A percentile compares a stretch with the other conserved stretches of the same genome.
phyloP scores from a whole-genome alignment of 176 grass and related monocot genomes.

The Elymus sibiricus region DNA sequence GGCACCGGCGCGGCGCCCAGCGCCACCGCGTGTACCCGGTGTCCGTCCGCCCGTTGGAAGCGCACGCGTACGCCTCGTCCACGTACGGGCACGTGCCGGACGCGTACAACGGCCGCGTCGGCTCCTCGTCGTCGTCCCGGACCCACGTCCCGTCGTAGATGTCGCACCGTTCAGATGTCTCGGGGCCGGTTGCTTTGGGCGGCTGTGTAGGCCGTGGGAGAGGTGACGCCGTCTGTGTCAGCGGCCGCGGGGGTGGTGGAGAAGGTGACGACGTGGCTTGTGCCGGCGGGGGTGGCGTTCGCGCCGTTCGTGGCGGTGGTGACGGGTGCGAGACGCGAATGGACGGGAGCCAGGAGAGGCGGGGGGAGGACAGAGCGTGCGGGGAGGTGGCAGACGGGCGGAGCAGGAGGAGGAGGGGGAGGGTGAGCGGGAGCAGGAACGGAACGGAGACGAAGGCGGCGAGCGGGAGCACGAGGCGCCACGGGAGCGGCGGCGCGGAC shows the following conservation, averaged over 20 bases:
- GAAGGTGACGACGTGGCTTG: neutral
- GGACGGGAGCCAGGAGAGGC: slow-evolving; percentile 32
- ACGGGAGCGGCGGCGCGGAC: slow-evolving; percentile 19
- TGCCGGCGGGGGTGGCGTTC: neutral
- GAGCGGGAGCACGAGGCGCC: slow-evolving; percentile 30
- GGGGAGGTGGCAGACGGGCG: slow-evolving; percentile 2
- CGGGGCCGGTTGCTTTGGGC: neutral
- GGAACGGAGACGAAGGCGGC: slow-evolving; percentile 46
- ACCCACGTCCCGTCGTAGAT: slow-evolving; percentile 82
- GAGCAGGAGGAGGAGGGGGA: slow-evolving; percentile 27
- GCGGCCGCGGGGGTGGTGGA: neutral
- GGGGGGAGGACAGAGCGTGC: slow-evolving; percentile 5
- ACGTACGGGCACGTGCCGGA: slow-evolving; percentile 81
- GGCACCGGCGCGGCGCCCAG: slow-evolving; percentile 70
- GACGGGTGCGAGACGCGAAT: neutral
- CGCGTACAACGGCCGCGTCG: slow-evolving; percentile 56
- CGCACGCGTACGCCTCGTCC: slow-evolving; percentile 86
- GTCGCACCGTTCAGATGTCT: slow-evolving; percentile 38
- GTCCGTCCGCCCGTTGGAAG: slow-evolving; percentile 66
- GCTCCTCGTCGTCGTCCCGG: slow-evolving; percentile 38
- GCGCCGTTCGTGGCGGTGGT: neutral
- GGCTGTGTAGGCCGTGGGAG: neutral
- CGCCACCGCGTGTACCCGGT: slow-evolving; percentile 68
- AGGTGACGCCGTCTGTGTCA: neutral
- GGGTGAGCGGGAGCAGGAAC: slow-evolving; percentile 45